These are phyloP conservation scores for Alectoria sarmentosa DNA, from an alignment of 495 filamentous ascomycete genomes.

Conservation along the genomic window DNA sequence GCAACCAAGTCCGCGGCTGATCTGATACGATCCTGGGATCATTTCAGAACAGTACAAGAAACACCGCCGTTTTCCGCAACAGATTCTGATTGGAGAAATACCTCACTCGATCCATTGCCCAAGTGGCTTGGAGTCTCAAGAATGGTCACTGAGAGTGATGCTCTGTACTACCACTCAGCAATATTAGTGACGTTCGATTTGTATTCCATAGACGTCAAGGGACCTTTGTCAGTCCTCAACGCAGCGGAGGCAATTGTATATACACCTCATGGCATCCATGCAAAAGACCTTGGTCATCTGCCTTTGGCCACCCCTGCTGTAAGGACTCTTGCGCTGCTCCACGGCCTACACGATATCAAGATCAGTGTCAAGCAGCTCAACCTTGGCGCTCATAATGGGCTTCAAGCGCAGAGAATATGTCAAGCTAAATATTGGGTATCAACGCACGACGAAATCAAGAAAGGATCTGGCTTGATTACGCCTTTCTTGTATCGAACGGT, in stretches of 20 bases:
- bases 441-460: conserved; percentile 53
- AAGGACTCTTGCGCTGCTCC: conserved; percentile 43
- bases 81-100: conserved; percentile 32
- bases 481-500: conserved; percentile 41
- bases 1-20: conserved; percentile 42
- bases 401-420: conserved; percentile 40
- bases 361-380: conserved; percentile 45
- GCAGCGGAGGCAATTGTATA: conserved; percentile 46
- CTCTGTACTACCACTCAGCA: conserved; percentile 47
- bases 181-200: conserved; percentile 42
- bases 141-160: conserved; percentile 37
- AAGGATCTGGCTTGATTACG: conserved; percentile 42
- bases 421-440: conserved; percentile 49
- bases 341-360: conserved; percentile 49
- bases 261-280: conserved; percentile 48
- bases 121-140: conserved; percentile 43
- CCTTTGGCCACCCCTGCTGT: conserved; percentile 34
- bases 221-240: conserved; percentile 17
- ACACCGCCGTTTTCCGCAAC: conserved; percentile 30
- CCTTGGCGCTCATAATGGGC: conserved; percentile 47
- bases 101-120: conserved; percentile 37
- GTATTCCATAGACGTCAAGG: conserved; percentile 12
- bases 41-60: conserved; percentile 40
- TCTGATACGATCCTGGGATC: conserved; percentile 41
- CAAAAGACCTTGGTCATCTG: conserved; percentile 32